Base-by-base conservation (phyloP, 2,329 filamentous ascomycete genomes). In the Botrytis hyacinthi region DNA sequence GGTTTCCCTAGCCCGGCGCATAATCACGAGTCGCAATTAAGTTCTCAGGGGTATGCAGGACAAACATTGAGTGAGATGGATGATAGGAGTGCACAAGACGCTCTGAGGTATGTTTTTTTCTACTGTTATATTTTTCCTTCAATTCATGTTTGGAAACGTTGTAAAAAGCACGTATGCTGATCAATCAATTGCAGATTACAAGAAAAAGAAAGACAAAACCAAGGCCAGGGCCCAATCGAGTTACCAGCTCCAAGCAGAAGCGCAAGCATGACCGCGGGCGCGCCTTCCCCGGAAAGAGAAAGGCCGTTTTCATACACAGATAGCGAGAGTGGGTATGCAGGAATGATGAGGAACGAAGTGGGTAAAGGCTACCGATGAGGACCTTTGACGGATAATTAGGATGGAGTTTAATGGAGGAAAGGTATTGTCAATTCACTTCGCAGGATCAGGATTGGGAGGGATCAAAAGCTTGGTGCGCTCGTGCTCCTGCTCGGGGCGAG, bases 241-340 rank as follows among this genome's bases (percentile, higher is more conserved):
- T 6, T 72, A 12, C 71, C 71, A 8, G 71, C 68, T 6, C 71
- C 71, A 40, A 72, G 70, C 29, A 67, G 70, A 37, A 68, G 40
- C 46, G 61, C 61, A 4, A 72, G 70, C 22, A 72, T 68, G 70
- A 72, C 37, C 1, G 63, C 61, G 4, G 70, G 70, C 20, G 61
- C 61, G 32, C 70, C 61, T 70, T 70, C 57, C 12, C 72, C 66
- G 14, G 29, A 42, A 18, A 37, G 35, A 59, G 72, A 70, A 51
- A 32, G 72, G 9, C 72, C 72, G 0, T 73, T 73, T 37, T 73
- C 72, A 1, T 73, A 71, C 44, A 71, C 72, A 3, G 66, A 73
- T 18, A 73, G 72, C 32, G 72, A 73, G 57, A 62, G 51, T 37
- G 72, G 72, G n/a, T 73, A 73, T 73, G 72, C 66, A 20, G 59